Conservation (phyloP, 495 filamentous ascomycete species). For the Penicillium pulvis region DNA sequence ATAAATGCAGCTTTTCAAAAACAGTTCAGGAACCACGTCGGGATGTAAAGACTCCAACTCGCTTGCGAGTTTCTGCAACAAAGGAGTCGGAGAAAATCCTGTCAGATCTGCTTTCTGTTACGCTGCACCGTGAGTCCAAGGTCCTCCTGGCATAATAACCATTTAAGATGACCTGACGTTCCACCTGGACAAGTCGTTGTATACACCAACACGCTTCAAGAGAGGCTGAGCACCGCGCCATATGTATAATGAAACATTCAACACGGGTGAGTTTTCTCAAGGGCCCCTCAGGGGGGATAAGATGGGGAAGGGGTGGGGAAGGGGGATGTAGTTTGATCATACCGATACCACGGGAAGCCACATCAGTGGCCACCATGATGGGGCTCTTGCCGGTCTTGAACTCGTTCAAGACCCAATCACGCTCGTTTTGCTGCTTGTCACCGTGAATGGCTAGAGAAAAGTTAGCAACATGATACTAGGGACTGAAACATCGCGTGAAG, state of each 20-base stretch:
- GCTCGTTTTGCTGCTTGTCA: slow-evolving; percentile 99
- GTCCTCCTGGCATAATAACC: slow-evolving; percentile 74
- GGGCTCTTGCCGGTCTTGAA: slow-evolving; percentile 96
- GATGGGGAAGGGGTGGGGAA: slow-evolving; percentile 45
- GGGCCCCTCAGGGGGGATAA: slow-evolving; percentile 35
- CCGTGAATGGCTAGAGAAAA: slow-evolving; percentile 80
- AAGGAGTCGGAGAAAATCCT: slow-evolving; percentile 61
- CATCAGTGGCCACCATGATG: slow-evolving; percentile 93
- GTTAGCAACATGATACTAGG: slow-evolving; percentile 46
- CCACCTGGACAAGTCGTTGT: slow-evolving; percentile 79
- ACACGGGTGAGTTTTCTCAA: slow-evolving; percentile 46
- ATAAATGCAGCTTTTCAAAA: slow-evolving; percentile 62
- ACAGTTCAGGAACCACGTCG: slow-evolving; percentile 64
- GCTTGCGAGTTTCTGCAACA: slow-evolving; percentile 70
- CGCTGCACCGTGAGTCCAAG: slow-evolving; percentile 85
- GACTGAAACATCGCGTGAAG: neutral
- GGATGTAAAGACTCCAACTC: slow-evolving; percentile 62
- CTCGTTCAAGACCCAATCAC: slow-evolving; percentile 99
- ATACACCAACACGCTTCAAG: slow-evolving; percentile 71
- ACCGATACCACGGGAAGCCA: slow-evolving; percentile 98
- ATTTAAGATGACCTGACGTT: slow-evolving; percentile 69
- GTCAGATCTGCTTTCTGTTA: slow-evolving; percentile 60
- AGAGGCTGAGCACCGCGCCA: slow-evolving; percentile 87
- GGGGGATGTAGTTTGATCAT: slow-evolving; percentile 74
- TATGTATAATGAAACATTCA: slow-evolving; percentile 64